Percentiles rank a stretch among this genome's conserved stretches.
Conservation (phyloP, 2,329 filamentous ascomycete species). For the Neocatenulostroma microsporum region DNA sequence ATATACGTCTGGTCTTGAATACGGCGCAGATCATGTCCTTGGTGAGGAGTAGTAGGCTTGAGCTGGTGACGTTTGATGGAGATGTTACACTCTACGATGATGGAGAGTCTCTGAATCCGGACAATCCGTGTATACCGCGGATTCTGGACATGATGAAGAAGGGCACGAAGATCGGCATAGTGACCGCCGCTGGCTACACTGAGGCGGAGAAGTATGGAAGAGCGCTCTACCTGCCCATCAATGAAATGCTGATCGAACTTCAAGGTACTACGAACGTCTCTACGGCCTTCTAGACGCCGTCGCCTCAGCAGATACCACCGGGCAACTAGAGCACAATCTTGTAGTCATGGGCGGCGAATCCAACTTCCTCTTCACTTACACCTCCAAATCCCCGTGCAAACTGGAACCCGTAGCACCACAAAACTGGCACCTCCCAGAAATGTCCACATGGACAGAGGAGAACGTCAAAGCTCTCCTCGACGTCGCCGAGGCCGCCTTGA, state of each 20-base stretch:
- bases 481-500: constrained; percentile 74
- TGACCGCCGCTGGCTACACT: constrained; percentile 92
- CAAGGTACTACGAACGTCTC: constrained; percentile 74
- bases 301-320: constrained; percentile 54
- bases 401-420: constrained; percentile 57
- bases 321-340: constrained; percentile 65
- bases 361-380: constrained; percentile 87
- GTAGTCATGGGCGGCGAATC: constrained; percentile 93
- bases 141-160: constrained; percentile 64
- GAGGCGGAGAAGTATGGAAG: constrained; percentile 71
- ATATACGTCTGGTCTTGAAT: constrained; percentile 86
- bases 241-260: background rate
- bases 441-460: constrained; percentile 66
- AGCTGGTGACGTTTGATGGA: constrained; percentile 92
- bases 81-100: constrained; percentile 89
- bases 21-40: constrained; percentile 90
- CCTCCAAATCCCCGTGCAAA: constrained; percentile 54
- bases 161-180: constrained; percentile 82
- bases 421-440: constrained; percentile 69
- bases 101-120: constrained; percentile 66
- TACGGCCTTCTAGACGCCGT: constrained; percentile 81
- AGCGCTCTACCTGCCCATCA: too few species aligned
- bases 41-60: constrained; percentile 62
- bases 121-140: constrained; percentile 67
- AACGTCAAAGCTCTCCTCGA: constrained; percentile 79